Percentiles rank a stretch among this genome's conserved stretches.
These are phyloP conservation scores for Erysiphe pulchra DNA, from an alignment of 2,329 filamentous ascomycete species.

Conservation along the genomic window DNA sequence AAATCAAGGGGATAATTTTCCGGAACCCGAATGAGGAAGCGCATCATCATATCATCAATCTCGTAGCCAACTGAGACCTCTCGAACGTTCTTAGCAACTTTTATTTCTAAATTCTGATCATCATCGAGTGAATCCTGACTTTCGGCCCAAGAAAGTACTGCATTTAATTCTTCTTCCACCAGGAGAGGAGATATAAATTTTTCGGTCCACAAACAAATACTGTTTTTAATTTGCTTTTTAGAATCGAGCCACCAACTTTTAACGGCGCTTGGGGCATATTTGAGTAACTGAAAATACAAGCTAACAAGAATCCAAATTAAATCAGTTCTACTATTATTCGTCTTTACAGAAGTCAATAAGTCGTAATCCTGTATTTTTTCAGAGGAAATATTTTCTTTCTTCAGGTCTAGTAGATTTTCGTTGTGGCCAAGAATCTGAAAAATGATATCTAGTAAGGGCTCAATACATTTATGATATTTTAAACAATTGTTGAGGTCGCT, in stretches of 20 bases:
- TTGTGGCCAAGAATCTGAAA: conserved; percentile 70
- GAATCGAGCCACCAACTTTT: conserved; percentile 68
- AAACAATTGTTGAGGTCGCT: conserved; percentile 58
- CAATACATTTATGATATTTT: conserved; percentile 44
- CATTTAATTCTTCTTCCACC: conserved; percentile 36
- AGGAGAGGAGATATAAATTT: conserved; percentile 55
- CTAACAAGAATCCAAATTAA: conserved; percentile 68
- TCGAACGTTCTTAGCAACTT: conserved; percentile 40
- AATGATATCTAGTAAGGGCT: conserved; percentile 47
- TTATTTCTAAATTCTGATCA: conserved; percentile 35
- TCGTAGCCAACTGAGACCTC: conserved; percentile 70
- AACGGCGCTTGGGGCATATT: conserved; percentile 51
- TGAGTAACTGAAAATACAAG: conserved; percentile 60
- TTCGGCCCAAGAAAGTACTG: conserved; percentile 40
- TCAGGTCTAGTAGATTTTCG: conserved; percentile 47
- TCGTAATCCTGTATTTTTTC: conserved; percentile 31
- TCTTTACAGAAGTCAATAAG: conserved; percentile 23
- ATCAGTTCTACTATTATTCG: conserved; percentile 41
- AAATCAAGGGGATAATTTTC: conserved; percentile 58
- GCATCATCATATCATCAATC: conserved; percentile 65
- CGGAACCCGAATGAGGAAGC: conserved; percentile 61
- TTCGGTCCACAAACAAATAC: conserved; percentile 65
- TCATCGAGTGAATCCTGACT: conserved; percentile 24
- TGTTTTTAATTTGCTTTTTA: conserved; percentile 53
- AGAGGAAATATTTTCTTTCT: conserved; percentile 34